Base-by-base conservation (phyloP, 352 stramenopile species). In the Globisporangium takayamanum region DNA sequence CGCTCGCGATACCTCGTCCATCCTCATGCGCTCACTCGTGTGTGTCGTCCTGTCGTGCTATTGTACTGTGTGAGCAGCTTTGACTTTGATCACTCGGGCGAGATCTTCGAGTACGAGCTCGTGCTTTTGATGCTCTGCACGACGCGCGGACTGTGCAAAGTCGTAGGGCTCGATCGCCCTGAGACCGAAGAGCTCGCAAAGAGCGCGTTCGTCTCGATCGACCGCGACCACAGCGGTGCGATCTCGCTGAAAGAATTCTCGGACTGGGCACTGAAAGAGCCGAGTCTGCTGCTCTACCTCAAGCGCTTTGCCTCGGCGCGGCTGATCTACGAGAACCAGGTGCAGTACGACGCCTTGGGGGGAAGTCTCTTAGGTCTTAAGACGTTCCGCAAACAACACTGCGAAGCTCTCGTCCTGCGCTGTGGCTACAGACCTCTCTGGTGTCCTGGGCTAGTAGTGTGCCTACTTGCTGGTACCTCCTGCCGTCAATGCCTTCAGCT, bases 81-180 rank as follows among this genome's bases (percentile, higher is more conserved):
- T 63, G 82, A 92, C 63, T 92, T 92, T 52, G 78, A 89, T 37
- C 74, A 89, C 25, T 89, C 79, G 42, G 64, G 80, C 8, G 72
- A 80, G 46, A 89, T 92, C 18, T 89, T 78, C 0, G 64, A 80
- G 49, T 64, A 69, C 39, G 82, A 92, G 42, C 63, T 92, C 6
- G 73, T 89, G 11, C 64, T 92, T 12, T 62, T 92, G 12, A 80
- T 89, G 76, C 68, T 92, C 20, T 92, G 78, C 57, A 76, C 78
- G 10, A 87, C 79, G 15, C 72, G 82, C n/a, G 82, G 79, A 5
- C 64, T 92, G 4, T 92, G 78, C 59, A 89, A 89, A 46, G 76
- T 78, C 33, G 68, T 88, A 1, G 79, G 79, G 0, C 62, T 87
- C 30, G 74, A 85, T 16, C 68, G 79, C 6, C 82, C 82, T 3